Base-by-base conservation (phyloP, 257 asterid genomes). In the Eucommia ulmoides region DNA sequence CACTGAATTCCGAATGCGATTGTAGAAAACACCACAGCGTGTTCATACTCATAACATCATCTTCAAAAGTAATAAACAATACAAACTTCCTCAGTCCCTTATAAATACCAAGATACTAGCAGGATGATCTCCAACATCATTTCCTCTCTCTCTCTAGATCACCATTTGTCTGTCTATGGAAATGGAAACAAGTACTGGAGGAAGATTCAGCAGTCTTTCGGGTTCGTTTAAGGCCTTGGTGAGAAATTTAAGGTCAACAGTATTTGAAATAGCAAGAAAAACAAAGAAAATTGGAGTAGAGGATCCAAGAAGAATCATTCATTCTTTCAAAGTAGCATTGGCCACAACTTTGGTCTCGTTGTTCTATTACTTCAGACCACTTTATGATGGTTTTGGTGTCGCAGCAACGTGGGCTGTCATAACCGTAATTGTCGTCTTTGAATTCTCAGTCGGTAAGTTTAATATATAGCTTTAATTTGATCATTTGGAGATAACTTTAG, bases 291-390 rank as follows among this genome's bases (percentile, higher is more conserved):
- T 35, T 35, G 44, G 44, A 35, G n/a, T 10, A 35, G 44, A 35
- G n/a, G 44, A 35, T 35, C 44, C 44, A 35, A 35, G 44, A 35
- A 35, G 44, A 35, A 35, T 35, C 16, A 11, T 35, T 35, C 44
- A 35, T 35, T 35, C 44, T 2, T 3, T 35, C 15, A 35, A 35
- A 35, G 44, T 35, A 3, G 44, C n/a, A 35, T 35, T 35, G n/a
- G 44, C 44, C 44, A 35, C 16, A 3, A 35, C 44, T 11, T 1
- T 9, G 0, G 44, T 35, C 5, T 35, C 44, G 1, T 3, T 35
- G n/a, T 35, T 35, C 44, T 35, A 35, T 11, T 35, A 35, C 44
- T 35, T 35, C 16, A 18, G n/a, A 10, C 3, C 44, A 10, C 44
- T 35, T 10, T 35, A 35, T 18, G 0, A 35, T 0, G 44, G 44